Percentiles rank a stretch among this genome's conserved stretches.
These are phyloP conservation scores for Tricholoma hemisulphureum DNA, from an alignment of 768 basidiomycete species.

Conservation along the genomic window DNA sequence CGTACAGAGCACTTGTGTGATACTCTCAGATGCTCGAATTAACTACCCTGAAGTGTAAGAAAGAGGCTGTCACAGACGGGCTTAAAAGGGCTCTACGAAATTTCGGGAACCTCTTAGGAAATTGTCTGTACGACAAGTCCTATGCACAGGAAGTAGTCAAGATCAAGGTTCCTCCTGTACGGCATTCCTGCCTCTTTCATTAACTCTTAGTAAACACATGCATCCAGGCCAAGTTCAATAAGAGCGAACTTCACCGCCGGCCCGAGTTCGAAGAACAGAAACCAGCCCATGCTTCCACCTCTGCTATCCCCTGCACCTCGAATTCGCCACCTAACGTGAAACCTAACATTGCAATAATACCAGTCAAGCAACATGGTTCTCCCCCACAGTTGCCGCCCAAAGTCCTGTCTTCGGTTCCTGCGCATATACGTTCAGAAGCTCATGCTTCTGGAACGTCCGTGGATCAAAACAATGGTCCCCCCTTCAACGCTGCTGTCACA, in stretches of 20 bases:
- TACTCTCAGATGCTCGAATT: neutral
- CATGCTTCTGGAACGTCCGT: constrained; percentile 13
- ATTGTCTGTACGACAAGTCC: constrained; percentile 95
- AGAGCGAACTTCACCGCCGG: constrained; percentile 62
- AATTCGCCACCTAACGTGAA: neutral
- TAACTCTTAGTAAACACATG: neutral
- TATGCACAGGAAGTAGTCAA: constrained; percentile 84
- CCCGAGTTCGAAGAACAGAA: constrained; percentile 63
- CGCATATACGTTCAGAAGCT: constrained; percentile 35
- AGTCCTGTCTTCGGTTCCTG: constrained; percentile 36
- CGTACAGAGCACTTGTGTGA: constrained; percentile 19
- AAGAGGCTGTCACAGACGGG: constrained; percentile 95
- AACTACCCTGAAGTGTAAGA: constrained; percentile 73
- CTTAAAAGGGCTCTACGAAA: constrained; percentile 87
- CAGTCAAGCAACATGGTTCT: constrained; percentile 10
- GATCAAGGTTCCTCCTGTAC: constrained; percentile 79
- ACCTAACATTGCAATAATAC: constrained; percentile 1
- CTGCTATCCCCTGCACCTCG: neutral
- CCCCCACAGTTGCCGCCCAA: constrained; percentile 21
- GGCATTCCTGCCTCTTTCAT: constrained; percentile 30
- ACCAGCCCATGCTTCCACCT: constrained; percentile 20
- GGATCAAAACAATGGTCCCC: neutral
- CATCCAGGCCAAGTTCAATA: constrained; percentile 66
- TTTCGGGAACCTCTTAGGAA: constrained; percentile 93
- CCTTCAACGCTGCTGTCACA: constrained; percentile 8